A percentile compares a stretch with the other conserved stretches of the same genome.
Evolutionary conservation across 768 basidiomycete genomes (phyloP).

Genomic region (Boletus sp.): DNA sequence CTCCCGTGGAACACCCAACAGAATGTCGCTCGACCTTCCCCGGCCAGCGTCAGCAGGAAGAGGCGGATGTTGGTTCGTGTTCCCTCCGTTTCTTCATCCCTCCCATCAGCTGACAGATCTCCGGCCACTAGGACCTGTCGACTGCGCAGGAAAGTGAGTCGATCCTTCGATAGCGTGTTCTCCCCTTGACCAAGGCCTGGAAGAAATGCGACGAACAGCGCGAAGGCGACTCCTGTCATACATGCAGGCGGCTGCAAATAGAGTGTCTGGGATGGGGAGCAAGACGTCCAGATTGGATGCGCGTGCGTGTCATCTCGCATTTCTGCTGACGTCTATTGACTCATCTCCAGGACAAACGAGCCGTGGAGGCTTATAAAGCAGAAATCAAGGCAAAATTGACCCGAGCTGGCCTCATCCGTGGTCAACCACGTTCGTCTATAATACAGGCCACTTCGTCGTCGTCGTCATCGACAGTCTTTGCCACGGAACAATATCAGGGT

Average conservation of each 20-base stretch:
- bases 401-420: constrained; percentile 74
- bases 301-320: constrained; percentile 44
- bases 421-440: constrained; percentile 67
- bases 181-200: constrained; percentile 3
- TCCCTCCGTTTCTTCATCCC: not conserved
- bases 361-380: constrained; percentile 79
- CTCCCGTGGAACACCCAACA: constrained; percentile 44
- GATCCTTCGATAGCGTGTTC: not conserved
- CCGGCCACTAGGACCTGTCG: constrained; percentile 66
- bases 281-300: constrained; percentile 86
- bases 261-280: constrained; percentile 84
- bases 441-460: constrained; percentile 35
- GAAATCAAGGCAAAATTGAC: constrained; percentile 80
- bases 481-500: constrained; percentile 26
- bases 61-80: constrained; percentile 76
- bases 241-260: constrained; percentile 76
- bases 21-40: constrained; percentile 47
- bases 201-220: constrained; percentile 90
- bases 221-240: constrained; percentile 75
- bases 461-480: constrained; percentile 34
- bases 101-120: constrained; percentile 6
- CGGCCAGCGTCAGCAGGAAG: constrained; percentile 55
- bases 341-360: constrained; percentile 66
- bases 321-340: constrained; percentile 15
- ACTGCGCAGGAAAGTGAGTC: constrained; percentile 68